phyloP scores from a whole-genome alignment of 2,329 filamentous ascomycete species.

The Calonectria hongkongensis region DNA sequence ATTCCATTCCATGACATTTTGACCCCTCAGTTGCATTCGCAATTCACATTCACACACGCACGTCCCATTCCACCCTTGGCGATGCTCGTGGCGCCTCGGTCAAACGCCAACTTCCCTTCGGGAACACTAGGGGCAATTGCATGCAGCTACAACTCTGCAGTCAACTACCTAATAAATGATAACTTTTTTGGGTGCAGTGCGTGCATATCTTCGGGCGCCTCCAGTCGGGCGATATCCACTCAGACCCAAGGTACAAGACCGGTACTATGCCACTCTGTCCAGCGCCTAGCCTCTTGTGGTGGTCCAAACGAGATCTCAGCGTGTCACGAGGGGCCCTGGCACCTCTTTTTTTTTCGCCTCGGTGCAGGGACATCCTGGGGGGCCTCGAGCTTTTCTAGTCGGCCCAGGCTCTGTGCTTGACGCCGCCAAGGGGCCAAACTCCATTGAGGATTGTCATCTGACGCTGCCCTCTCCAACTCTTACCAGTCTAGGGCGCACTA shows the following conservation, averaged over 20 bases:
- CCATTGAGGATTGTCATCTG: conserved; percentile 40
- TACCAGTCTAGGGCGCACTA: not conserved
- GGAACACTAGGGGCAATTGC: conserved; percentile 5
- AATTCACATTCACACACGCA: conserved; percentile 27
- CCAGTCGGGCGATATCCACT: conserved; percentile 17
- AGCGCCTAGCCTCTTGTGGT: conserved; percentile 34
- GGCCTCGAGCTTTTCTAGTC: conserved; percentile 30
- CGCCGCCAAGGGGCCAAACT: conserved; percentile 40
- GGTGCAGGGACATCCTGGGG: conserved; percentile 14
- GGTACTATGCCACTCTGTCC: conserved; percentile 8
- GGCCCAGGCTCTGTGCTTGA: conserved; percentile 32
- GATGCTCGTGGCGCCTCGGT: conserved; percentile 32
- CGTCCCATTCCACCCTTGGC: conserved; percentile 22
- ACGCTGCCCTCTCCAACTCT: conserved; percentile 21
- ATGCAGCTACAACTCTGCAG: conserved; percentile 20
- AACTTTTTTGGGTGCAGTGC: conserved; percentile 16
- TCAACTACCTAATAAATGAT: conserved; percentile 18
- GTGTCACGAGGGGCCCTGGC: conserved; percentile 36
- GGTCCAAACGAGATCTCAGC: conserved; percentile 31
- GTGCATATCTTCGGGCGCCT: conserved; percentile 17
- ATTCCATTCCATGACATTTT: conserved; percentile 29
- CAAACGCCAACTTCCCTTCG: conserved; percentile 27
- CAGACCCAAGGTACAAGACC: conserved; percentile 19
- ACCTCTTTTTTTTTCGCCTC: conserved; percentile 11
- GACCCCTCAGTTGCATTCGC: conserved; percentile 25